A percentile compares a stretch with the other conserved stretches of the same genome.
Conservation (phyloP, 306 rosid genomes). For the Cyclanthera cordifolia region DNA sequence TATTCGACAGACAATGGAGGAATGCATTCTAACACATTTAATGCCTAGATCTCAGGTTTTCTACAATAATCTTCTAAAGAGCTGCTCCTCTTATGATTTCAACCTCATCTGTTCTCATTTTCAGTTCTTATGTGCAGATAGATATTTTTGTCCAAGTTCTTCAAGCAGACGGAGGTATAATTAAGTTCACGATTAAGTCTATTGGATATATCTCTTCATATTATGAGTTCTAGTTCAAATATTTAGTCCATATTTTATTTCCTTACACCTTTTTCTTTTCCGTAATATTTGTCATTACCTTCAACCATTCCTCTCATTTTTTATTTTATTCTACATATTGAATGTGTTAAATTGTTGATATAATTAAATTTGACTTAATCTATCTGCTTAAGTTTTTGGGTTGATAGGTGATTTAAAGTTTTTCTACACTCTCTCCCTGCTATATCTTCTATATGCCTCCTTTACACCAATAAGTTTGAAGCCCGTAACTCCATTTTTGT, state of each 20-base stretch:
- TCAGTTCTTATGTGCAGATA: conserved; percentile 37
- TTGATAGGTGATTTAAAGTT: neutral
- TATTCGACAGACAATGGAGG: conserved; percentile 87
- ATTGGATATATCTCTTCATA: neutral
- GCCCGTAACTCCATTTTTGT: neutral
- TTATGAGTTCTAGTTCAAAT: neutral
- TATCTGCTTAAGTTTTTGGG: no score
- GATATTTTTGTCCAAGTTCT: conserved; percentile 90
- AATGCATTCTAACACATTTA: conserved; percentile 63
- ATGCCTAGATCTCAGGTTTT: conserved; percentile 90
- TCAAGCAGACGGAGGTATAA: conserved; percentile 90
- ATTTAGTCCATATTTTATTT: neutral
- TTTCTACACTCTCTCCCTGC: neutral
- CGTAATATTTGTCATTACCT: neutral
- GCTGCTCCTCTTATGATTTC: conserved; percentile 13
- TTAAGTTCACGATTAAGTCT: neutral
- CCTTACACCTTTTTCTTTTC: neutral
- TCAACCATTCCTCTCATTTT: neutral
- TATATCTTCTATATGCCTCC: neutral
- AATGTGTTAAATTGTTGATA: no score
- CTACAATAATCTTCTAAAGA: conserved; percentile 11
- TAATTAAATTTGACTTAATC: no score
- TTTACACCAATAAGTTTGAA: neutral
- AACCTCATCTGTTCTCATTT: conserved; percentile 15
- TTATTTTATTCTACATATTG: neutral